Evolutionary conservation across 208 protist species (phyloP).

Genomic region (Naegleria lovaniensis): DNA sequence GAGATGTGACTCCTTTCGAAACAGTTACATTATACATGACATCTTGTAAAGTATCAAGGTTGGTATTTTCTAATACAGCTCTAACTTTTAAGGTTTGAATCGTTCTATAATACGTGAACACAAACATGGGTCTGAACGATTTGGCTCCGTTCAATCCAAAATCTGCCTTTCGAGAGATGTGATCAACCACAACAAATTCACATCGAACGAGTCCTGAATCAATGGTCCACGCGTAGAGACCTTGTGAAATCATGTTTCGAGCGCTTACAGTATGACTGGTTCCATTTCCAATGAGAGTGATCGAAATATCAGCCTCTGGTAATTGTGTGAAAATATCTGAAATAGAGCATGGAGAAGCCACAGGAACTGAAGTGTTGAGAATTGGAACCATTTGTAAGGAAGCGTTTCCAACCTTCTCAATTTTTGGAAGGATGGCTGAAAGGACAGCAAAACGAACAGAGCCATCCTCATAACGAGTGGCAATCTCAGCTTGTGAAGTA

Average conservation of each 20-base stretch:
- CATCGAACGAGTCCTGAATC: not conserved
- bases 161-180: not conserved
- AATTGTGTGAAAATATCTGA: not conserved
- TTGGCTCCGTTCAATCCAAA: not conserved
- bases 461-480: not conserved
- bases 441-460: not conserved
- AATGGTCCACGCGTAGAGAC: not conserved
- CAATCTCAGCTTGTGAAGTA: not conserved
- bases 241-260: not conserved
- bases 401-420: too few relatives aligned
- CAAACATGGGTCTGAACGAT: not conserved
- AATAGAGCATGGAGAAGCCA: not conserved
- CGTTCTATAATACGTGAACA: too few relatives aligned
- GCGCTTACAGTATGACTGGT: not conserved
- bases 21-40: not conserved
- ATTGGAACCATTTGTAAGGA: not conserved
- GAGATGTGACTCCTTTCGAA: not conserved
- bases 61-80: not conserved
- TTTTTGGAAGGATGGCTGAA: not conserved
- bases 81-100: too few relatives aligned
- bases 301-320: not conserved
- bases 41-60: not conserved
- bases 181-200: not conserved
- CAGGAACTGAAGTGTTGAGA: not conserved
- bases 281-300: not conserved